Evolutionary conservation across 2,329 filamentous ascomycete species (phyloP), one percentile per base, ranked within the genome.

Genomic region (Colletotrichum cuscutae): DNA sequence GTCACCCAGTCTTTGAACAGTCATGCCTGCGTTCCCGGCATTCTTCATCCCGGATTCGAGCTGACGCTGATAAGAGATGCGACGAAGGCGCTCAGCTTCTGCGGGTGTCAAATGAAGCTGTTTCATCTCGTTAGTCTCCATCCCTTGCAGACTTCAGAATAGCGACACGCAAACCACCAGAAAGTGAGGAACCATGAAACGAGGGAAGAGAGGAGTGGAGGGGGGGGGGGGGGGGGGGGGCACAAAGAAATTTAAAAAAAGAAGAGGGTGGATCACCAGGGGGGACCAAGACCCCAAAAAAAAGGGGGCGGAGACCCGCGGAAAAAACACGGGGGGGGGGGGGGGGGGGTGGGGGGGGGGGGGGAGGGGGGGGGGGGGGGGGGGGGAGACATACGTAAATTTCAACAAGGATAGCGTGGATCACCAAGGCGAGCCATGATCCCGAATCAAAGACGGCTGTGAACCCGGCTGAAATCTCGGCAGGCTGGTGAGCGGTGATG

Each of bases 41-140:
- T 83, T 80, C 62, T 76, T 81, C 79, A 86, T 83, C 0, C 88
- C 88, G 4, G 84, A 84, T 73, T 87, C 87, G n/a, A 89, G 70
- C 76, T 91, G 89, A 58, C 84, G 82, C 76, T 88, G 84, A 76
- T 88, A 89, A 26, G 85, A 87, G 2, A 90, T 82, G 42, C 83
- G 80, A 19, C 88, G 82, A 61, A 91, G 78, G 7, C 88, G 81
- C 56, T 89, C 82, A 1, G 81, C 80, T 75, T 91, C 89, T 15
- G 79, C 81, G 0, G 88, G 86, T 0, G 89, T 91, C 37, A 89
- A 75, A 19, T 78, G 79, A 28, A 90, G 79, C 80, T 89, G 84
- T 7, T 49, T 37, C 19, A 11, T n/a, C 32, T 58, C 19, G 53
- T 49, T 13, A 49, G 32, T 22, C n/a, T 19, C 19, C 12, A 3